Base-by-base conservation (phyloP, 306 rosid genomes). In the Rubus idaeus region DNA sequence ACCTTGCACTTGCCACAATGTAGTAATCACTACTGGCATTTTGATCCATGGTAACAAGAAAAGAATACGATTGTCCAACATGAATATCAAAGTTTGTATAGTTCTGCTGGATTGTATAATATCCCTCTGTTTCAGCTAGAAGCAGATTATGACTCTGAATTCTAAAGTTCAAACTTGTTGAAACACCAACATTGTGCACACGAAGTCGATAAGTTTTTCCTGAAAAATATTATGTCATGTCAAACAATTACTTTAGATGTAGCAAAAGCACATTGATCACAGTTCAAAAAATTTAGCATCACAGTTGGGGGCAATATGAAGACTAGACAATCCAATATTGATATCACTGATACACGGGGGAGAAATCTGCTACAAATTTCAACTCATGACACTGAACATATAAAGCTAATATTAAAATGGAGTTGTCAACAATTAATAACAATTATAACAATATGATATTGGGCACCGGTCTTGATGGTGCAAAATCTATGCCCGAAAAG, bases 11-110 rank as follows among this genome's bases (percentile, higher is more conserved):
- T 26, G 98, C 98, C 30, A 92, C 97, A 16, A 91, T 84, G 80
- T 92, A 94, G 88, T 91, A 94, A 78, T 92, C 98, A 41, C 92
- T 81, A 79, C 97, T 91, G 47, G 97, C 98, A 79, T 94, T 90
- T 78, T 94, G 98, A 79, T 92, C 95, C 81, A 86, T 88, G 67
- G 90, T 79, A 50, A 94, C 81, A 76, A 94, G 81, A 82, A 94
- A 94, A 57, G 95, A 85, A 79, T 87, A 90, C 41, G 98, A 94
- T 72, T 94, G 97, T 68, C 98, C 97, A 64, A 90, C 95, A 79
- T 90, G 97, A 72, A 94, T 89, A 77, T 94, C 98, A 58, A 94
- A 85, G 72, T 80, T 70, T 4, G 95, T 81, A 75, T 61, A 90
- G 80, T 94, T 92, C 79, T 84, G 78, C 81, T 90, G 96, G 56